phyloP scores from a whole-genome alignment of 306 rosid genomes.

The Corylus heterophylla region DNA sequence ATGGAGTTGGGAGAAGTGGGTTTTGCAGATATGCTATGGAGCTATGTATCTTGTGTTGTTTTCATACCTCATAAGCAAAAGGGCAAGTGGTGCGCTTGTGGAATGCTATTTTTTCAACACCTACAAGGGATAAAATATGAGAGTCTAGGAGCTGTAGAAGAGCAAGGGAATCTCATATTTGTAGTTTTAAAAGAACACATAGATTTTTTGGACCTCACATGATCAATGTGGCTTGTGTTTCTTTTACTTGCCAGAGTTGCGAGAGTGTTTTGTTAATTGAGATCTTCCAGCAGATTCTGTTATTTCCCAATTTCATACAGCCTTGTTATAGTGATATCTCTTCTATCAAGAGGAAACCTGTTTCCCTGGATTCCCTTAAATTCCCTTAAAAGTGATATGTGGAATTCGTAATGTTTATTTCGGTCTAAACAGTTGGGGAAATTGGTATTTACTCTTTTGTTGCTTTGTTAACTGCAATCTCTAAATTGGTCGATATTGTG shows the following conservation, averaged over 20 bases:
- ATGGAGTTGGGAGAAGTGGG: slow-evolving; percentile 16
- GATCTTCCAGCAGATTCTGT: neutral
- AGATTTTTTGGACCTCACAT: slow-evolving; percentile 11
- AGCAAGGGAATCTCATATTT: slow-evolving; percentile 6
- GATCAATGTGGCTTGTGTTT: neutral
- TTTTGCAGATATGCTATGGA: slow-evolving; percentile 5
- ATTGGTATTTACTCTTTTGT: neutral
- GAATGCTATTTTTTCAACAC: neutral
- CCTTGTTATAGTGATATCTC: neutral
- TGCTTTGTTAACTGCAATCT: neutral
- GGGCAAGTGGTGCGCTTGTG: neutral
- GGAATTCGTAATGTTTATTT: neutral
- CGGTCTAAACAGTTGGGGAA: neutral
- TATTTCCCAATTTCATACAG: neutral
- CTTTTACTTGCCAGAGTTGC: neutral
- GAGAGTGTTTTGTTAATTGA: neutral
- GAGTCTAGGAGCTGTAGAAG: neutral
- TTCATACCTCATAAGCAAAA: neutral
- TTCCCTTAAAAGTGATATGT: neutral
- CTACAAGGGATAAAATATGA: neutral
- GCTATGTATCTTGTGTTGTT: neutral
- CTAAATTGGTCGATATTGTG: neutral
- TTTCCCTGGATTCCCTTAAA: neutral
- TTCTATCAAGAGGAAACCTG: neutral
- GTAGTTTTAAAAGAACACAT: slow-evolving; percentile 3